These are phyloP conservation scores for Blastosporella zonata DNA, from an alignment of 1,284 basidiomycete genomes.

Conservation along the genomic window DNA sequence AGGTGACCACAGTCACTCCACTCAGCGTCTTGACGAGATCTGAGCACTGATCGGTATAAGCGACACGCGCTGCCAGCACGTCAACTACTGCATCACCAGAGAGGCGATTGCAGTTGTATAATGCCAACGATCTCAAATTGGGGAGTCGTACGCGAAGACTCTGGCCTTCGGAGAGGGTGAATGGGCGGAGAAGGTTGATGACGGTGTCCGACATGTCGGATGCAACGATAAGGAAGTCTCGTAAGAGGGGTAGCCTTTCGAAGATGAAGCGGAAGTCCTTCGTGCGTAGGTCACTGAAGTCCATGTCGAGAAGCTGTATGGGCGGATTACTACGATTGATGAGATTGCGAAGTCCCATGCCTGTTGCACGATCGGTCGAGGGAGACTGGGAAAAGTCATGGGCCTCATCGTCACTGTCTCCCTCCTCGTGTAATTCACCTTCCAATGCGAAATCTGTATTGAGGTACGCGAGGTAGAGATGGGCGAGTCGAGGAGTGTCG, in stretches of 20 bases:
- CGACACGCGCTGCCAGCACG: constrained; percentile 45
- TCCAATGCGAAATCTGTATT: constrained; percentile 57
- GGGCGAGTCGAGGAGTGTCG: constrained; percentile 50
- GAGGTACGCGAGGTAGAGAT: constrained; percentile 60
- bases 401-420: constrained; percentile 71
- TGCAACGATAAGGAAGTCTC: constrained; percentile 67
- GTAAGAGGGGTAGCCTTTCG: constrained; percentile 46
- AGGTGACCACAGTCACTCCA: constrained; percentile 46
- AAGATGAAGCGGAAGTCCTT: constrained; percentile 73
- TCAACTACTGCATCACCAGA: constrained; percentile 55
- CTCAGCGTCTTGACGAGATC: constrained; percentile 30
- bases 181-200: constrained; percentile 52
- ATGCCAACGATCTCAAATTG: constrained; percentile 44
- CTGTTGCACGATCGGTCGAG: constrained; percentile 70
- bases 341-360: constrained; percentile 71
- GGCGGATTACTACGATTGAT: constrained; percentile 57
- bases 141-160: constrained; percentile 46
- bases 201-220: constrained; percentile 77
- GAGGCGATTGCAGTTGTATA: constrained; percentile 62
- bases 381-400: constrained; percentile 70
- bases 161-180: constrained; percentile 17
- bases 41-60: constrained; percentile 42
- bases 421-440: constrained; percentile 41
- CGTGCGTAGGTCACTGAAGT: constrained; percentile 74
- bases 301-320: constrained; percentile 65